Evolutionary conservation across 805 yeast species (phyloP), one percentile per base, ranked within the genome.

Genomic region (Torulaspora gathmanii): DNA sequence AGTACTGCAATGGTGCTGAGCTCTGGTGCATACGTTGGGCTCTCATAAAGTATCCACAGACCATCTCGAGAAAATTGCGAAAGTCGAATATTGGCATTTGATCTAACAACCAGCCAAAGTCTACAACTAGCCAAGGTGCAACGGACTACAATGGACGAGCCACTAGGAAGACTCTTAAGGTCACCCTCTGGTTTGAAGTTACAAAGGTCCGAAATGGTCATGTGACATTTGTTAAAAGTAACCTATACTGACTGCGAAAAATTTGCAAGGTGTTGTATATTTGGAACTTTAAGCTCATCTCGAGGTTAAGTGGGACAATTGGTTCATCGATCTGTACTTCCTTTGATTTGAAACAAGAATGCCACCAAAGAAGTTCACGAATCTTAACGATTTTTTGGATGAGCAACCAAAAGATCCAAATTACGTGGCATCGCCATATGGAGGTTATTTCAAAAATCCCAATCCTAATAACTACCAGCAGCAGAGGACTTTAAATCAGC

Each of bases 351-450:
- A 4, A 13, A 23, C 16, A 29, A 44, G 27, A 11, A 63, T 61
- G 68, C 67, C 63, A 52, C 66, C 65, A 46, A 63, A 64, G 56
- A 63, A 63, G 47, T 60, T 61, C 42, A 58, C 54, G 39, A 51
- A 54, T 39, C 49, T 64, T 40, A 59, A 58, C 40, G 58, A 54
- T 33, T 62, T 57, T 39, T 44, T 64, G 40, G 62, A 53, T 37
- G 58, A 57, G 6, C 63, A 61, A 30, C 60, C 62, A 31, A 50
- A 54, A 37, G 65, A 60, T 42, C 61, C 64, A 36, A 58, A 53
- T 37, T 44, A 47, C 36, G 63, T 59, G 30, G 44, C 60, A 22
- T 64, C 68, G 10, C 67, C 65, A 33, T 65, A 51, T 37, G 69
- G 68, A 39, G 66, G 68, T 12, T 62, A 55, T 40, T 62, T 63